Conservation (phyloP, 2,329 filamentous ascomycete genomes). For the Pseudogymnoascus sp. region DNA sequence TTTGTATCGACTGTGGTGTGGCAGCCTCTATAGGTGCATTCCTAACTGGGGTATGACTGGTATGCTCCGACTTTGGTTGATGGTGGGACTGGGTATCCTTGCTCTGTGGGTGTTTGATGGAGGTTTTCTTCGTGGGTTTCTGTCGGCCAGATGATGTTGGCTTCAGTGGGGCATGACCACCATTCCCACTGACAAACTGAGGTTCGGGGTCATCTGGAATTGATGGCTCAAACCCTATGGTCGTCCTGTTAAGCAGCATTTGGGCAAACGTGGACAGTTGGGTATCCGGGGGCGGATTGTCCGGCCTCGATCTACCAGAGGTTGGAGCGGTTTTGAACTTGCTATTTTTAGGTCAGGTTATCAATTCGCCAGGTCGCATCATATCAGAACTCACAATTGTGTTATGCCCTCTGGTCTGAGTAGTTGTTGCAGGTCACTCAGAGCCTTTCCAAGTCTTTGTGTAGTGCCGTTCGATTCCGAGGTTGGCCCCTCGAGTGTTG, state of each 20-base stretch:
- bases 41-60: neutral
- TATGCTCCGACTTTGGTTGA: neutral
- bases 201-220: constrained; percentile 17
- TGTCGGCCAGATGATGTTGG: neutral
- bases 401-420: constrained; percentile 63
- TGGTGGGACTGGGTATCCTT: neutral
- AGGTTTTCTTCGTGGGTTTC: neutral
- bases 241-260: constrained; percentile 25
- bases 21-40: constrained; percentile 1
- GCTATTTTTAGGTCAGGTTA: constrained; percentile 29
- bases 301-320: constrained; percentile 18
- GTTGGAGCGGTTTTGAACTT: constrained; percentile 48
- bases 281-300: constrained; percentile 12
- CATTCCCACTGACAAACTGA: neutral
- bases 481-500: constrained; percentile 64
- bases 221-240: constrained; percentile 20
- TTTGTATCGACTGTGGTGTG: neutral
- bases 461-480: constrained; percentile 48
- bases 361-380: neutral
- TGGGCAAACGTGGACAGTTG: constrained; percentile 26
- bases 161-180: neutral
- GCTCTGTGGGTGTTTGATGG: neutral
- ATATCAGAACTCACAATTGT: constrained; percentile 35
- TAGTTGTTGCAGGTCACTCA: constrained; percentile 67
- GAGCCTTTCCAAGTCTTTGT: constrained; percentile 59